Evolutionary conservation across 108 stramenopile species (phyloP).

Genomic region (Pseudonitzschia pungens): DNA sequence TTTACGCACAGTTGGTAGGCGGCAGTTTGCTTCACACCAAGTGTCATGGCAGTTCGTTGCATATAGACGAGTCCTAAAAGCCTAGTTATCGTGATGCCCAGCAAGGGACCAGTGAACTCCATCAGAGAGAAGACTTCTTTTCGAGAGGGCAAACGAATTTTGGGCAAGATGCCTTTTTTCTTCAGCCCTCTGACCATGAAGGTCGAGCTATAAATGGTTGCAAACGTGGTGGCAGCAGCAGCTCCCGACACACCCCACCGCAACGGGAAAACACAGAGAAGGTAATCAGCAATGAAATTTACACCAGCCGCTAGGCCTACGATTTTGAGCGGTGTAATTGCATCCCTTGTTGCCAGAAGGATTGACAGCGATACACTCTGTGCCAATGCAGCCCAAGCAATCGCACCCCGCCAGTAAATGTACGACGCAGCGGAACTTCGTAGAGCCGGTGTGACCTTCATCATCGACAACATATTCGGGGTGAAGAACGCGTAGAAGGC

Average conservation of each 20-base stretch:
- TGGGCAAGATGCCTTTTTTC: constrained; percentile 53
- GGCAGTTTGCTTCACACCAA: constrained; percentile 60
- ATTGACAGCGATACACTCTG: constrained; percentile 56
- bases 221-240: constrained; percentile 73
- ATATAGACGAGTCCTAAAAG: constrained; percentile 70
- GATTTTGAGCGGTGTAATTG: constrained; percentile 78
- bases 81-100: constrained; percentile 73
- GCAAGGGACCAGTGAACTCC: constrained; percentile 71
- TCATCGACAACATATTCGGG: constrained; percentile 40
- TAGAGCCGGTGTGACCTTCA: constrained; percentile 59
- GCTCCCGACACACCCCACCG: constrained; percentile 68
- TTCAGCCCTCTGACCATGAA: constrained; percentile 64
- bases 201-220: constrained; percentile 61
- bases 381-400: constrained; percentile 70
- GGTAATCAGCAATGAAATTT: constrained; percentile 69
- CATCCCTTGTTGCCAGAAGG: constrained; percentile 76
- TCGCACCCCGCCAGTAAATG: constrained; percentile 69
- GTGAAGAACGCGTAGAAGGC: constrained; percentile 66
- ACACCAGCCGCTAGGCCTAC: constrained; percentile 55
- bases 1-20: constrained; percentile 78
- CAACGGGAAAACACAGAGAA: constrained; percentile 72
- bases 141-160: constrained; percentile 50
- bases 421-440: constrained; percentile 53
- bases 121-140: constrained; percentile 52
- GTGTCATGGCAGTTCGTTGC: constrained; percentile 67